Evolutionary conservation across 2,329 filamentous ascomycete species (phyloP).

Genomic region (Colletotrichum salicis): DNA sequence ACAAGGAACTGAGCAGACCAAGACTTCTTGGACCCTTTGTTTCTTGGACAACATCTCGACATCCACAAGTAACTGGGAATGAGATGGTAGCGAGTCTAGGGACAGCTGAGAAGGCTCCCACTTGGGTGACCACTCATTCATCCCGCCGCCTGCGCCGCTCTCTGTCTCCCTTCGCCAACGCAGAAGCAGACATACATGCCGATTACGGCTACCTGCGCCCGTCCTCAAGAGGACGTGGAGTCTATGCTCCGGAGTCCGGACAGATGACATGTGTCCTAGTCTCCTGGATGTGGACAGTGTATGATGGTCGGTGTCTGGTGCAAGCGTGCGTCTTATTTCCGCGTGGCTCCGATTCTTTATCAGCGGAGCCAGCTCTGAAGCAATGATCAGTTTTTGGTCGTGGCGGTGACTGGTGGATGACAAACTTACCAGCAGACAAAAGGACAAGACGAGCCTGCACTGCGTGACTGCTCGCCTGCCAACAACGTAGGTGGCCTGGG

Average conservation of each 20-base stretch:
- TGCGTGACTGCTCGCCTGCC: background rate
- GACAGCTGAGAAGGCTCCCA: background rate
- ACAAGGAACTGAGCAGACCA: background rate
- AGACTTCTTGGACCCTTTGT: background rate
- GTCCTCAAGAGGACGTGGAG: constrained; percentile 9
- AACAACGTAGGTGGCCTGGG: background rate
- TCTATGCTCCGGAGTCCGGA: background rate
- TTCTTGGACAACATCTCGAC: background rate
- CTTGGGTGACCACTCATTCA: constrained; percentile 7
- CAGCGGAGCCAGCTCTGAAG: constrained; percentile 17
- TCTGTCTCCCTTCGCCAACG: background rate
- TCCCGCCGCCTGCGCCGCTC: background rate
- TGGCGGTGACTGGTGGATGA: background rate
- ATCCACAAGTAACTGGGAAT: background rate
- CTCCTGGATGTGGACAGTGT: background rate
- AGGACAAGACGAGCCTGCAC: background rate
- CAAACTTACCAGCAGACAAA: background rate
- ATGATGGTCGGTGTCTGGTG: background rate
- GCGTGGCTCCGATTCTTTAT: constrained; percentile 1
- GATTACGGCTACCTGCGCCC: constrained; percentile 1
- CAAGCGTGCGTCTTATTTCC: constrained; percentile 3
- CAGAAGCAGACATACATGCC: background rate
- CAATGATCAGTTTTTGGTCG: constrained; percentile 21
- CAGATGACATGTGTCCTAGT: constrained; percentile 5
- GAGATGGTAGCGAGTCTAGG: background rate